Base-by-base conservation (phyloP, 2,329 filamentous ascomycete genomes). In the Penicillium sp. region DNA sequence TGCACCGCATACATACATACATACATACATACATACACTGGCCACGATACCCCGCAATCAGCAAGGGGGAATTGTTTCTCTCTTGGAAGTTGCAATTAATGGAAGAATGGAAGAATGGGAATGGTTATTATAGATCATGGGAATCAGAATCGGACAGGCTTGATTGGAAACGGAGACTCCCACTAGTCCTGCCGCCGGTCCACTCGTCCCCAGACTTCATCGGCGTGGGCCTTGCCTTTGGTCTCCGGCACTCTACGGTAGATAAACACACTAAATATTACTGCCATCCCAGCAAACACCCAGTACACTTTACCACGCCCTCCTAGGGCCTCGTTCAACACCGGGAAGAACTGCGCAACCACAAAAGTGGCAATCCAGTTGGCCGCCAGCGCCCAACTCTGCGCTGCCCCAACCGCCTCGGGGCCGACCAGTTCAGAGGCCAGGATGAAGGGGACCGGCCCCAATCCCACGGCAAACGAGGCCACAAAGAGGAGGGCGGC, bases 361-460 rank as follows among this genome's bases (percentile, higher is more conserved):
- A 96, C 63, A 67, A 97, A 97, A 0, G 93, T 97, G 0, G 91
- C 89, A 21, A 90, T 80, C 80, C 95, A 97, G 71, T 94, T 97
- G 12, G 90, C 88, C 1, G 85, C 90, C 20, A 97, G 75, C 0
- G 88, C 89, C 83, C 91, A 95, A 51, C 88, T 92, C 71, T 99
- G 94, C 0, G 91, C 89, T 0, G 93, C 91, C 1, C 93, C 92
- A 0, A 97, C 91, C 0, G 93, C 94, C 68, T 96, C 91, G 10
- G 91, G 87, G 0, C 87, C 89, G 1, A 97, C 94, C 2, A 97
- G 83, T 72, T 97, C 94, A 1, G 90, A 92, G 0, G 92, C 88
- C 40, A 99, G 81, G 60, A 97, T 95, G 71, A 97, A 99, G 0
- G 94, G 94, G 0, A 99, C 90, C 0, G 94, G 94, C 0, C 94